phyloP scores from a whole-genome alignment of 2,329 filamentous ascomycete species.

The Simplicillium sp. region DNA sequence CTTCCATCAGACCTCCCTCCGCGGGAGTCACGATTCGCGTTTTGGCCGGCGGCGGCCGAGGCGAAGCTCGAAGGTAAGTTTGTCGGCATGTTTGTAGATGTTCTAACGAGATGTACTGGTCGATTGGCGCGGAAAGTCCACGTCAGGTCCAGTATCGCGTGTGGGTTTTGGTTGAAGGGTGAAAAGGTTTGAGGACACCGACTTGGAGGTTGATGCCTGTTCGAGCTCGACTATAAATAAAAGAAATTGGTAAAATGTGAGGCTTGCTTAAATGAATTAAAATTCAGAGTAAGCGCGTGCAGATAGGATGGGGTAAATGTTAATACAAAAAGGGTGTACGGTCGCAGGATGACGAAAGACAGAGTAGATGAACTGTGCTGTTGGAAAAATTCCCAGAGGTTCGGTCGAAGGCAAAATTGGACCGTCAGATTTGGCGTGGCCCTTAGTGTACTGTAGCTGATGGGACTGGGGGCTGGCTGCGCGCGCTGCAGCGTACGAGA shows the following conservation, averaged over 20 bases:
- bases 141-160: conserved; percentile 4
- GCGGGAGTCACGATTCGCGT: conserved; percentile 49
- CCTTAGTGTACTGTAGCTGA: neutral
- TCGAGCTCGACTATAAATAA: neutral
- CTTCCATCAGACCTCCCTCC: conserved; percentile 49
- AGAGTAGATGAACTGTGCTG: conserved; percentile 2
- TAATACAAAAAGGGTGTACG: conserved; percentile 11
- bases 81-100: conserved; percentile 47
- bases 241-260: conserved; percentile 4
- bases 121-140: conserved; percentile 1
- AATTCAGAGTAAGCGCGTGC: conserved; percentile 4
- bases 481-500: too few species aligned
- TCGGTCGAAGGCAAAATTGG: conserved; percentile 20
- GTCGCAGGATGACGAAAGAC: conserved; percentile 13
- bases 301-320: conserved; percentile 1
- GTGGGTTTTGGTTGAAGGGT: conserved; percentile 1
- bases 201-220: too few species aligned
- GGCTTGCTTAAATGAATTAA: conserved; percentile 7
- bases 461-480: too few species aligned
- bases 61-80: conserved; percentile 77
- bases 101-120: conserved; percentile 1
- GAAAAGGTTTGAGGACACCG: conserved; percentile 1
- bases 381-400: conserved; percentile 23
- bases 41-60: conserved; percentile 72
- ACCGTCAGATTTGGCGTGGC: conserved; percentile 10